Percentiles rank a stretch among this genome's conserved stretches.
Evolutionary conservation across 202 grass and related monocot species (phyloP).

Genomic region (Digitaria exilis): DNA sequence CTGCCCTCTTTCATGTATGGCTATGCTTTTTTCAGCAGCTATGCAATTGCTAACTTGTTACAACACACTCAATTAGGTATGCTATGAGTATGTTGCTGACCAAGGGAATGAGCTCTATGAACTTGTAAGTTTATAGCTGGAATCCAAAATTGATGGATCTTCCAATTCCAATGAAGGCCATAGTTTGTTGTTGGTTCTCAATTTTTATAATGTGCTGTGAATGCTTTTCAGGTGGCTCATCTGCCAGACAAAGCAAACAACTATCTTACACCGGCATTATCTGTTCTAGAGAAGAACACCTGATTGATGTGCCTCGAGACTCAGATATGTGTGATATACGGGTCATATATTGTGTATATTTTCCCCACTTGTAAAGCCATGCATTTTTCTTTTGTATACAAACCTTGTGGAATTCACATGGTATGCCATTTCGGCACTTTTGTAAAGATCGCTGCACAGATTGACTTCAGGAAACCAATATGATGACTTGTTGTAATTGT

Average conservation of each 20-base stretch:
- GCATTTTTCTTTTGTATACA: conserved; percentile 36
- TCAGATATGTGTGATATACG: conserved; percentile 28
- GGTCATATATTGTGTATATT: conserved; percentile 45
- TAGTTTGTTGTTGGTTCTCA: conserved; percentile 25
- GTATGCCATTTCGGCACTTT: conserved; percentile 12
- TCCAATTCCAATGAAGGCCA: not conserved
- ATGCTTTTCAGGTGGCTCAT: conserved; percentile 80
- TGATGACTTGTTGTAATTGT: conserved; percentile 20
- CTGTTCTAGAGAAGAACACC: conserved; percentile 97
- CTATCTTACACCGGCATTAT: conserved; percentile 87
- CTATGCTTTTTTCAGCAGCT: not conserved
- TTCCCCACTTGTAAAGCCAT: conserved; percentile 47
- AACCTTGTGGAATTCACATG: conserved; percentile 35
- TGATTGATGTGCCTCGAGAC: conserved; percentile 39
- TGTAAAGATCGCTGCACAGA: conserved; percentile 33
- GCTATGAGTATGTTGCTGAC: conserved; percentile 88
- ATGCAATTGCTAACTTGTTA: not conserved
- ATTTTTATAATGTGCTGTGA: conserved; percentile 14
- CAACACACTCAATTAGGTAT: conserved; percentile 53
- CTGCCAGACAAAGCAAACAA: conserved; percentile 99
- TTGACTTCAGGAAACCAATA: conserved; percentile 23
- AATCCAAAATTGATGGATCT: conserved; percentile 1
- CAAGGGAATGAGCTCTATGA: conserved; percentile 89
- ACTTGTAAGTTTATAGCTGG: conserved; percentile 65
- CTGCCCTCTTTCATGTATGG: conserved; percentile 6